Evolutionary conservation across 768 basidiomycete genomes (phyloP), one percentile per base, ranked within the genome.

Genomic region (Mycena rebaudengoi): DNA sequence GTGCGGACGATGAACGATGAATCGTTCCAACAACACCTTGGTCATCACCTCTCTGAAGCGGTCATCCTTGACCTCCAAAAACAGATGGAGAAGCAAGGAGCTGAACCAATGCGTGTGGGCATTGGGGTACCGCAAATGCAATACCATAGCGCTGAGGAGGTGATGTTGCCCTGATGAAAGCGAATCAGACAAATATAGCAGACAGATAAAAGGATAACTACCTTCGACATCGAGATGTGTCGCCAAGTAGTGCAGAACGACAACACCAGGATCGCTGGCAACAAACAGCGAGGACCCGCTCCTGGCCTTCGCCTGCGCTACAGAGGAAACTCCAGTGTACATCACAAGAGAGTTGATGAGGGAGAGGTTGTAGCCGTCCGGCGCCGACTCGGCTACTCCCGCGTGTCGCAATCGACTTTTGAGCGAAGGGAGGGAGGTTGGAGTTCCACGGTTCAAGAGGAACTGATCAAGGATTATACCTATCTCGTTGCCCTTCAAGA

Each of bases 41-140:
- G 95, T 92, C 80, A 92, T 85, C 66, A 94, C 86, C 74, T 96
- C 93, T 70, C 87, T 84, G 82, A 92, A 90, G 43, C 85, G 86
- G 59, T 92, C 91, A 63, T 88, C 87, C 71, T 88, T 87, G 64
- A 92, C 85, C 72, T 95, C 92, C 50, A 82, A 71, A 81, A 98
- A 99, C 43, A 97, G 86, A 74, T 95, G 88, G 53, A 99, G 86
- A 55, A 98, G 81, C 67, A 98, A 85, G 44, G 90, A 92, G 75
- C 91, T 94, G 85, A 97, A 99, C 95, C 96, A 99, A 76, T 95
- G 92, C 50, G 97, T 99, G 83, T 99, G 98, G 11, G 96, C 94
- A 72, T 96, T 98, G 30, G 98, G 97, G 84, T 97, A 99, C 71
- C 98, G 94, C 66, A 99, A 82, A 75, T 99, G 97, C 70, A 96